Percentiles rank a stretch among this genome's conserved stretches.
Evolutionary conservation across 1,139 yeast species (phyloP).

Genomic region (Hansenula lynferdii): DNA sequence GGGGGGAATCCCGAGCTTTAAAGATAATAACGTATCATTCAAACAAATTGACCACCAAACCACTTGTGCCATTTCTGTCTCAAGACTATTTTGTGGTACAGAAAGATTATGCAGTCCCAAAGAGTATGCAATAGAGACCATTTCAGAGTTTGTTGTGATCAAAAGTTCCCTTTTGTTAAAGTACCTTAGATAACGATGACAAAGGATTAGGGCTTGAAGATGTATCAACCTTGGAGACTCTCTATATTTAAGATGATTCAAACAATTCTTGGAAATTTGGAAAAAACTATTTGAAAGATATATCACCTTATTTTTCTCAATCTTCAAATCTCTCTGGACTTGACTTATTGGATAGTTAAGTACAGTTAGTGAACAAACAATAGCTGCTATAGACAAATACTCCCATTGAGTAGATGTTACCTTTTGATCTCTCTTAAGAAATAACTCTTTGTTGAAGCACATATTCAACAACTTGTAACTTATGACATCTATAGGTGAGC

Average conservation of each 20-base stretch:
- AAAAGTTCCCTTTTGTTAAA: constrained; percentile 13
- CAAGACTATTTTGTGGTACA: constrained; percentile 17
- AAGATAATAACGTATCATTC: constrained; percentile 15
- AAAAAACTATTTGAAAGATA: constrained; percentile 11
- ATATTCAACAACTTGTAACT: background rate
- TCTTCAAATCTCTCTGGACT: constrained; percentile 5
- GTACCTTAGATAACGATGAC: constrained; percentile 9
- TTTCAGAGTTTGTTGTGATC: constrained; percentile 16
- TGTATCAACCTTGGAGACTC: constrained; percentile 15
- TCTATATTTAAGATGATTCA: constrained; percentile 13
- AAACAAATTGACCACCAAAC: constrained; percentile 20
- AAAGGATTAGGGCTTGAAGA: constrained; percentile 13
- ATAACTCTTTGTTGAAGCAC: background rate
- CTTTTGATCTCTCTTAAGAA: background rate
- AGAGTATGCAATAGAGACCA: constrained; percentile 18
- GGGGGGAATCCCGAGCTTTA: constrained; percentile 12
- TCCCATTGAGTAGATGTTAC: constrained; percentile 12
- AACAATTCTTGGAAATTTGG: constrained; percentile 13
- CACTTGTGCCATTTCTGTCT: constrained; percentile 12
- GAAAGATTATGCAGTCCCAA: constrained; percentile 15
- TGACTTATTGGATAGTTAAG: constrained; percentile 11
- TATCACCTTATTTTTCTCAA: constrained; percentile 4
- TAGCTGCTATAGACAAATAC: constrained; percentile 11
- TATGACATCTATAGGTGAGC: background rate
- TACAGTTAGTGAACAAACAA: constrained; percentile 12